Conservation (phyloP, 2,329 filamentous ascomycete species). For the Epichloe aotearoae region DNA sequence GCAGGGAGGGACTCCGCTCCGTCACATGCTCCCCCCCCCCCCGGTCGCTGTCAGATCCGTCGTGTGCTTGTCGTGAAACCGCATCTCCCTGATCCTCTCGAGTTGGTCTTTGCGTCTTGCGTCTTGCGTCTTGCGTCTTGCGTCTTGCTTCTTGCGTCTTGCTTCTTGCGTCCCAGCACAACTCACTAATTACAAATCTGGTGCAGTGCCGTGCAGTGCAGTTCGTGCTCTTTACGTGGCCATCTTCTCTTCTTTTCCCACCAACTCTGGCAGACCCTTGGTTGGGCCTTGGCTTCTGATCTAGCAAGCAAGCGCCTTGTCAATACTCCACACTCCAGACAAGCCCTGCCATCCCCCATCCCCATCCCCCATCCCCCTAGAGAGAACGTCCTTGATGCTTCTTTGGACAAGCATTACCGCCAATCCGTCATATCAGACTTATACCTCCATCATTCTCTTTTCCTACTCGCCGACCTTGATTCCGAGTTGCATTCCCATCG, state of each 20-base stretch:
- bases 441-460: neutral
- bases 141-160: neutral
- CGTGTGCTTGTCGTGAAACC: neutral
- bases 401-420: neutral
- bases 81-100: neutral
- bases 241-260: neutral
- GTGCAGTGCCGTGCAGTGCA: no score
- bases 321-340: neutral
- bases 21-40: neutral
- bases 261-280: neutral
- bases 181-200: neutral
- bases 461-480: neutral
- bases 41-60: neutral
- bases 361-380: neutral
- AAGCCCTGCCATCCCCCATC: neutral
- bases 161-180: neutral
- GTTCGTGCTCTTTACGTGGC: neutral
- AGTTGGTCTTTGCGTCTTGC: neutral
- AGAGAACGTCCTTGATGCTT: neutral
- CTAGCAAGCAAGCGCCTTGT: neutral
- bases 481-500: neutral
- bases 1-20: neutral
- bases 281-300: neutral
- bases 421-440: neutral
- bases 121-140: neutral